Conservation (phyloP, 2,329 filamentous ascomycete species). For the Epichloe scottii region DNA sequence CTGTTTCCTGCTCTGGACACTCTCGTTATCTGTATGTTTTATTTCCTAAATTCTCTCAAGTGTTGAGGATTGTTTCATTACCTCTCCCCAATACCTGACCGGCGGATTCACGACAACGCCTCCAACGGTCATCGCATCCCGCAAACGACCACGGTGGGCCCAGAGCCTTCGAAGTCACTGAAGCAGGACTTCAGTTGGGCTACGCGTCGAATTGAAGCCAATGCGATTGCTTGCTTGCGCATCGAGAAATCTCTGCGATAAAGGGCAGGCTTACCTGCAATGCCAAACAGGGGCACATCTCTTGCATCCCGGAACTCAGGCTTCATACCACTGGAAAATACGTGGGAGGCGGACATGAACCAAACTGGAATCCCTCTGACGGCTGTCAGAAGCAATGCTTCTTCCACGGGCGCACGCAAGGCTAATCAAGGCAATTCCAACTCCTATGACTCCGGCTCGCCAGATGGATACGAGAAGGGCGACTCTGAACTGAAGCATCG, state of each 20-base stretch:
- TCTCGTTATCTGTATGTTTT: background rate
- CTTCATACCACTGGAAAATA: conserved; percentile 31
- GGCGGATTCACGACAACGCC: conserved; percentile 2
- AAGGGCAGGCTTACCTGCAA: conserved; percentile 1
- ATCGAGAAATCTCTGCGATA: background rate
- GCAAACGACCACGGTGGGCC: background rate
- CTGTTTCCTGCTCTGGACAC: conserved; percentile 3
- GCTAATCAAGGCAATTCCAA: conserved; percentile 22
- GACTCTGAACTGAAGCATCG: conserved; percentile 21
- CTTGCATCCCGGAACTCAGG: conserved; percentile 16
- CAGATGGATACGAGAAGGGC: conserved; percentile 32
- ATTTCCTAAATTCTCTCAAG: background rate
- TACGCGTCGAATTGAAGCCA: background rate
- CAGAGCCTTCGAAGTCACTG: background rate
- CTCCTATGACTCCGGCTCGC: conserved; percentile 20
- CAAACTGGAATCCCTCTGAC: conserved; percentile 41
- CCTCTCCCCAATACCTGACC: background rate
- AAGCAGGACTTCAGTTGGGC: conserved; percentile 6
- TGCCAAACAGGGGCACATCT: conserved; percentile 11
- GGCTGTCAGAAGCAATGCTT: conserved; percentile 41
- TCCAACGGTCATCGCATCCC: background rate
- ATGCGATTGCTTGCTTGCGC: background rate
- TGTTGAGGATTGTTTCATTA: background rate
- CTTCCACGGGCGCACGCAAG: conserved; percentile 40
- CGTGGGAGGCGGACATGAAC: conserved; percentile 20